Evolutionary conservation across 345 rosid genomes (phyloP).

Genomic region (Passiflora organensis): DNA sequence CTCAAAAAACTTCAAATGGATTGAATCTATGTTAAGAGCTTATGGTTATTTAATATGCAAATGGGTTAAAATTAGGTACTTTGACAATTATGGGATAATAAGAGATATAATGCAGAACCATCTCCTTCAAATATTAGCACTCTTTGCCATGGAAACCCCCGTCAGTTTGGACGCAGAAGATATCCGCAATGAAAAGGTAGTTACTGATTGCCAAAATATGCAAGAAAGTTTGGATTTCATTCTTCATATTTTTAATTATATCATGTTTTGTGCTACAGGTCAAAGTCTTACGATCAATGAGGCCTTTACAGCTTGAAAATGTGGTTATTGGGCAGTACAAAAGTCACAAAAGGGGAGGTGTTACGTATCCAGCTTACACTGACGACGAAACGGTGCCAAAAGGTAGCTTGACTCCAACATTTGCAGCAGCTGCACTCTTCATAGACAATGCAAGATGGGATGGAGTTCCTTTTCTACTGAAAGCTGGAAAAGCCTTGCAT

Average conservation of each 20-base stretch:
- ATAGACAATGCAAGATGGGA: constrained; percentile 98
- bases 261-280: constrained; percentile 47
- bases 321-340: constrained; percentile 88
- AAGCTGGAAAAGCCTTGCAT: constrained; percentile 95
- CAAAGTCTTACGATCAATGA: constrained; percentile 93
- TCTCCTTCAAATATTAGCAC: constrained; percentile 94
- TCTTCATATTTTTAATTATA: neutral
- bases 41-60: constrained; percentile 4
- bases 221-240: neutral
- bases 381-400: constrained; percentile 91
- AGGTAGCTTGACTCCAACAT: constrained; percentile 88
- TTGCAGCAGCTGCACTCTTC: constrained; percentile 97
- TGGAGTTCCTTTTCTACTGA: constrained; percentile 96
- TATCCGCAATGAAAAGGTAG: constrained; percentile 91
- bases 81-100: constrained; percentile 88
- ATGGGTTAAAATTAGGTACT: constrained; percentile 49
- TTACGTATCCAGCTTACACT: constrained; percentile 68
- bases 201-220: constrained; percentile 6
- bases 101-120: constrained; percentile 99
- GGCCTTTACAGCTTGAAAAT: constrained; percentile 73
- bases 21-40: neutral
- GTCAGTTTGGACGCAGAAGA: constrained; percentile 99
- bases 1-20: neutral
- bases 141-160: constrained; percentile 99
- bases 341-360: constrained; percentile 84